Base-by-base conservation (phyloP, 495 filamentous ascomycete genomes). In the Penicillium coffeae region DNA sequence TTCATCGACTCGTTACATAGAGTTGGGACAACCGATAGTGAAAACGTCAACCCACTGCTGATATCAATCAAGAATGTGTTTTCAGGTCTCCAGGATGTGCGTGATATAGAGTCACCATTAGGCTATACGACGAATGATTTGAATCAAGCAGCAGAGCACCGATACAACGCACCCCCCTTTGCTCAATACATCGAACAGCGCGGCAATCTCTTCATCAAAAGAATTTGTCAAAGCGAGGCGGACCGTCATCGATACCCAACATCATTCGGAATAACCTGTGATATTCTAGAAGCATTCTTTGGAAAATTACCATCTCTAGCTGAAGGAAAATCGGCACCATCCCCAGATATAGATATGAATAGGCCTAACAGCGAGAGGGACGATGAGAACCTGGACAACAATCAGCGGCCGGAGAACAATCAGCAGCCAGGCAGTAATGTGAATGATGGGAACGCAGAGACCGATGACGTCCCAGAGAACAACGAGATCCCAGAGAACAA, bases 231-330 rank as follows among this genome's bases (percentile, higher is more conserved):
- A 4, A 5, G 2, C 2, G 21, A 39, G 10, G 15, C 40, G 19
- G 16, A 21, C 15, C 3, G n/a, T 9, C 7, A 21, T n/a, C 7
- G 45, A 21, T 45, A 40, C 39, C 33, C 41, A 20, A 45, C 41
- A 1, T n/a, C 41, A 7, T 35, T 51, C 21, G 41, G 41, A n/a
- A 35, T 51, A 2, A 40, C 18, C 13, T 33, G 41, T 34, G 41
- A 51, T 16, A 51, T 51, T 15, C 20, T 51, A 9, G 9, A 16
- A 2, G 44, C n/a, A 7, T 51, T 51, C 12, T 51, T 51, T 34
- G 41, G 41, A 38, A 27, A 50, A n/a, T n/a, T n/a, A n/a, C n/a
- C n/a, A n/a, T n/a, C n/a, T n/a, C n/a, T n/a, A n/a, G n/a, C n/a
- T n/a, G n/a, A n/a, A n/a, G n/a, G n/a, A n/a, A n/a, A n/a, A n/a